Evolutionary conservation across 2,329 filamentous ascomycete genomes (phyloP), one percentile per base, ranked within the genome.

Genomic region (Phialemonium atrogriseum): DNA sequence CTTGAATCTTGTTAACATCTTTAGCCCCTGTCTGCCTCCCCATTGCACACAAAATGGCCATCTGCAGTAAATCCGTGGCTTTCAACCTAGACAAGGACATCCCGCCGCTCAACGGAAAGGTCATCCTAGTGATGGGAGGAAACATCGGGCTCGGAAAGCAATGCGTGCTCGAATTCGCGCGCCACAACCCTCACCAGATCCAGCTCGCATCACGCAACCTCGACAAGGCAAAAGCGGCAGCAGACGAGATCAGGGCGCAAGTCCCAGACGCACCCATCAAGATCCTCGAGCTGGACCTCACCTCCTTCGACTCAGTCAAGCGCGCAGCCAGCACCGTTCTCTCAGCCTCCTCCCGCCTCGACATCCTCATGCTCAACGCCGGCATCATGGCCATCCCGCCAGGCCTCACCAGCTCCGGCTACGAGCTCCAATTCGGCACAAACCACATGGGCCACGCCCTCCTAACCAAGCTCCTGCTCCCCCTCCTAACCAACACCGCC

Each of bases 141-240:
- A 71, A 66, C 33, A 49, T 55, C n/a, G 68, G 68, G 0, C 55
- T 73, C 1, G 68, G 69, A 15, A 60, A 56, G 36, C 55, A 63
- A 39, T 55, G 56, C n/a, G 46, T 66, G 25, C 46, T 62, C 10
- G 53, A 61, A 12, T 50, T 66, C 5, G 56, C 61, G 14, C 54
- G 53, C 29, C 62, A 68, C 39, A 38, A 35, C 4, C 50, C 54
- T 2, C 36, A 39, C 12, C 41, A 41, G 27, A 51, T 55, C 32
- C 54, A 44, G 41, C 47, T 54, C 20, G 47, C 41, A 5, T 58
- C 43, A 40, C 64, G 44, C 17, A 63, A 56, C 12, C 49, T 57
- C 18, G 50, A 52, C 7, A 53, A 52, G 26, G 54, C 51, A 11
- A 47, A 52, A 9, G 52, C 51, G 19, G 47, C 54, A n/a, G 55